Base-by-base conservation (phyloP, 2,329 filamentous ascomycete genomes). In the Teratosphaeriaceae sp. region DNA sequence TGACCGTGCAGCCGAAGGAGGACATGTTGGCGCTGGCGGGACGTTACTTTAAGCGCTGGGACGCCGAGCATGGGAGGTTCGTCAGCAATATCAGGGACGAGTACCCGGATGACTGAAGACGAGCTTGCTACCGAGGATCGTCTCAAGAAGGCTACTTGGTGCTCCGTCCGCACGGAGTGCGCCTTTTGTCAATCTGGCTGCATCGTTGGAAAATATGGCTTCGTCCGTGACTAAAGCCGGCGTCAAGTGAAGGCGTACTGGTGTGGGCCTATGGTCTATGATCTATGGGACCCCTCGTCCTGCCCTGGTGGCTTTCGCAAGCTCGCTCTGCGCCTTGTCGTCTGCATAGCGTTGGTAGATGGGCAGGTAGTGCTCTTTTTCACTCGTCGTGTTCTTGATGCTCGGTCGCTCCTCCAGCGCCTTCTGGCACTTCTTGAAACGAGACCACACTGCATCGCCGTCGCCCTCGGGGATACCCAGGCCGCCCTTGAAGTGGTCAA, bases 11-110 rank as follows among this genome's bases (percentile, higher is more conserved):
- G 24, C 66, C 83, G 2, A 72, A 76, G 0, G 66, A 75, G n/a
- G 65, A 76, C 19, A 70, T 94, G 48, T 75, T 87, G 58, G 71
- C 72, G 35, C 65, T 85, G 52, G 87, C 88, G 2, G 92, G 92
- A 0, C 84, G 82, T 55, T 87, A 86, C 63, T 97, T 98, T 64
- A 94, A 87, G 64, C 74, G 88, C 31, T 97, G 88, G 73, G 86
- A 96, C 64, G 58, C 63, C 3, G 69, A 68, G 24, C 72, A 66
- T 0, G 79, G 79, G 52, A 72, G 67, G 3, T 98, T 97, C 67
- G 74, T 95, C 23, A 94, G 88, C 54, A 97, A 96, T 63, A 71
- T 85, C 41, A 67, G 67, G 53, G 86, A 94, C 54, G 80, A 89
- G 57, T 96, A 88, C 64, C 90, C 90, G 1, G 84, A 95, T 59